Base-by-base conservation (phyloP, 2,329 filamentous ascomycete genomes). In the Fusarium bactridioides region DNA sequence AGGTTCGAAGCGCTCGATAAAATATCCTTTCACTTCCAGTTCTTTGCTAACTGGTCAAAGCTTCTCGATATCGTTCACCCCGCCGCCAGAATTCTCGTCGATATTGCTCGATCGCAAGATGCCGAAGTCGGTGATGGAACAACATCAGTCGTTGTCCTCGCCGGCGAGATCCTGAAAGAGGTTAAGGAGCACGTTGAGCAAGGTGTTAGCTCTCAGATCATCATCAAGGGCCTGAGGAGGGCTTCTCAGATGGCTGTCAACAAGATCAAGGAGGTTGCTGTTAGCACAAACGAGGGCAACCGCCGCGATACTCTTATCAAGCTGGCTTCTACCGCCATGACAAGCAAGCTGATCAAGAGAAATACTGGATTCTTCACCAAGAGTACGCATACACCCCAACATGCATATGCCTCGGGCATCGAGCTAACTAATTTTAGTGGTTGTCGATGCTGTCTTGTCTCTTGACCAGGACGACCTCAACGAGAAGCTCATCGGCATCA, bases 51-150 rank as follows among this genome's bases (percentile, higher is more conserved):
- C 59, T 43, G 45, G 25, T 31, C 23, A 40, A 61, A 96, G 94
- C 93, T 99, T 61, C 93, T 99, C 81, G 96, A 99, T 82, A 98
- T 99, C 79, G 94, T 99, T 71, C 96, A 99, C 86, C 96, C 96
- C 76, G 96, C 96, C 76, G 96, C 96, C 78, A 92, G 95, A 83
- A 96, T 99, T 82, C 93, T 99, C 79, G 97, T 96, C 83, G 96
- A 99, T 82, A 99, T 99, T 80, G 95, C 96, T 73, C 92, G 96
- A 84, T 98, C 95, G 81, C 96, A 99, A 92, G 96, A 99, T 83
- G 96, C 96, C 76, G 96, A 99, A 87, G 96, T 99, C 65, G 96
- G 96, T 78, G 96, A 99, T 81, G 96, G 96, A 78, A 99, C 96
- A 64, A 99, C 96, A 29, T 98, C 95, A 7, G 96, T 99, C 27